Conservation (phyloP, 352 stramenopile genomes). For the Phytopythium oedochilum region DNA sequence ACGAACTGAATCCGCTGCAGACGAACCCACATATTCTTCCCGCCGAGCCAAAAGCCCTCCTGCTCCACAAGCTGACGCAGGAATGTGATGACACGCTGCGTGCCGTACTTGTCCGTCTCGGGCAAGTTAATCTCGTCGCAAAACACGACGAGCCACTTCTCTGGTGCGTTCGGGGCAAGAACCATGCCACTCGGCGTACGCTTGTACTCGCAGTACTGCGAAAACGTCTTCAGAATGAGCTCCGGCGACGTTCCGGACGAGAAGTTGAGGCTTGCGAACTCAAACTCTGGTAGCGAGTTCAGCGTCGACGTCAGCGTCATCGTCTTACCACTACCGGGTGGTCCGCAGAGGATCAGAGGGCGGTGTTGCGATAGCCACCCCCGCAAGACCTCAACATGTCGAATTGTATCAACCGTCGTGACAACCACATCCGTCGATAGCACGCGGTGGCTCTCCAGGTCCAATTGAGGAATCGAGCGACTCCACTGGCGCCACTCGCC, state of each 20-base stretch:
- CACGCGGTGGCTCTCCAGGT: conserved; percentile 98
- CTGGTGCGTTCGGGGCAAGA: conserved; percentile 90
- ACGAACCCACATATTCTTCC: conserved; percentile 89
- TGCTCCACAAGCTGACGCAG: conserved; percentile 98
- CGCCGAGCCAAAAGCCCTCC: conserved; percentile 87
- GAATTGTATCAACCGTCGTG: conserved; percentile 98
- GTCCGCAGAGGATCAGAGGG: conserved; percentile 97
- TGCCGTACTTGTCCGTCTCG: conserved; percentile 97
- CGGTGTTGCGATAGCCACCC: conserved; percentile 96
- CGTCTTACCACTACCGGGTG: conserved; percentile 98
- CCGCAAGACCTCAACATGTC: conserved; percentile 97
- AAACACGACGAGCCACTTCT: conserved; percentile 99
- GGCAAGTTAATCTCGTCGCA: conserved; percentile 99
- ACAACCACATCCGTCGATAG: conserved; percentile 98
- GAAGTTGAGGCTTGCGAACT: conserved; percentile 99
- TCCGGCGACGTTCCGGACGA: conserved; percentile 97
- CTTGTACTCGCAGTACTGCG: conserved; percentile 99
- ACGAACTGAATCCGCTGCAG: conserved; percentile 95
- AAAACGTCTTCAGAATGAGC: conserved; percentile 98
- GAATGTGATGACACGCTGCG: conserved; percentile 99
- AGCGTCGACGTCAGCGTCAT: conserved; percentile 99
- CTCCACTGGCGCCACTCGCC: conserved; percentile 97
- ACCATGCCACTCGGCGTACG: conserved; percentile 95
- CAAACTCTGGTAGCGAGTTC: conserved; percentile 96
- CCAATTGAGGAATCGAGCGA: conserved; percentile 94